Base-by-base conservation (phyloP, 2,329 filamentous ascomycete genomes). In the Fusarium sp. region DNA sequence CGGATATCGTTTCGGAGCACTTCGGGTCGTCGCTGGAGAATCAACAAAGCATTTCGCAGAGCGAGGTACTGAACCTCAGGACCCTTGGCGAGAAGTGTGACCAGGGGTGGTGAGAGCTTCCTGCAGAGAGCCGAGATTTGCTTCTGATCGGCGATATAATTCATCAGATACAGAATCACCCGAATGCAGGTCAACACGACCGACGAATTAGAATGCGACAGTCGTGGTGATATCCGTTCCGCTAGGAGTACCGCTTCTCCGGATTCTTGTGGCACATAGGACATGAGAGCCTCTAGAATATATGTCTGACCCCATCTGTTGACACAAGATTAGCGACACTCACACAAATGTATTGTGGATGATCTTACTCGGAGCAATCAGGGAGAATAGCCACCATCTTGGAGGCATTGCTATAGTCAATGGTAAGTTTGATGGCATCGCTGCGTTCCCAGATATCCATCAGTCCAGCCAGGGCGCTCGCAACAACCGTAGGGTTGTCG, bases 381-480 rank as follows among this genome's bases (percentile, higher is more conserved):
- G 96, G 92, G 29, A 99, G 83, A 68, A 99, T 98, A 46, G 96
- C 94, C 39, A 98, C 94, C 86, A 99, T 96, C 84, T 99, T 99
- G 56, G 95, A 98, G 31, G 96, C 96, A 83, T 97, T 99, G 70
- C 91, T 90, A 80, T 99, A 98, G 83, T 99, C 96, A 76, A 99
- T 98, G 7, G 96, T 98, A 71, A 99, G 90, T 81, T 97, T 98
- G 82, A 99, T 99, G 65, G 93, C 94, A 81, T 98, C 95, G 80
- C 95, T 98, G 65, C 95, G 89, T 81, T 98, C 96, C 96, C 96
- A 99, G 54, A 99, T 98, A 81, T 99, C 96, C 90, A 97, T 96
- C 78, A 99, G 82, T 39, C 93, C 88, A 31, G 96, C 95, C 70
- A 99, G 83, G 11, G 97, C 95, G 80, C 95, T 98, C 15, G 96